Conservation (phyloP, 495 filamentous ascomycete genomes). For the Aspergillus incahuasiensis region DNA sequence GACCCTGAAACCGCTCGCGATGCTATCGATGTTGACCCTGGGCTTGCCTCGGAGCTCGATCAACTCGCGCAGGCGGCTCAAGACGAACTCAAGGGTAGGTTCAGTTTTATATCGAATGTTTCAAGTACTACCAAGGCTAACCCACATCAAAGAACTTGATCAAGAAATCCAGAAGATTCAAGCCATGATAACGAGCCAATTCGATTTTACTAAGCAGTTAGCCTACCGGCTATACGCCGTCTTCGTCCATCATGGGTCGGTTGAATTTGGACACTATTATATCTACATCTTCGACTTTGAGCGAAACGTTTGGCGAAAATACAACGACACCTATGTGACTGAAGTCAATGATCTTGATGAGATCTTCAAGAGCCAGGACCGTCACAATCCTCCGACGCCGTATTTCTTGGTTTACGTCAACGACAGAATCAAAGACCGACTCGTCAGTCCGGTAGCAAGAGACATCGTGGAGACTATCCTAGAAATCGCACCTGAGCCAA, state of each 20-base stretch:
- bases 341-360: conserved; percentile 56
- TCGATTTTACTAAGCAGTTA: conserved; percentile 50
- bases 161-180: conserved; percentile 46
- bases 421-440: conserved; percentile 52
- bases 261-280: conserved; percentile 85
- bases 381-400: conserved; percentile 63
- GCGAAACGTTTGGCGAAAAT: conserved; percentile 78
- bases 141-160: conserved; percentile 35
- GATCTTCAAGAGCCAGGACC: conserved; percentile 62
- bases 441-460: conserved; percentile 59
- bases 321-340: conserved; percentile 83
- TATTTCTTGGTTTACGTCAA: conserved; percentile 87
- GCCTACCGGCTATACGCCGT: conserved; percentile 86
- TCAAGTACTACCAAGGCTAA: conserved; percentile 14
- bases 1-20: conserved; percentile 23
- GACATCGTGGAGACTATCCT: conserved; percentile 28
- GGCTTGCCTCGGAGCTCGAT: conserved; percentile 29
- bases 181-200: conserved; percentile 55
- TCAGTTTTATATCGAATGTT: not conserved
- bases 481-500: conserved; percentile 12
- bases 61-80: conserved; percentile 29
- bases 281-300: conserved; percentile 92
- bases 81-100: conserved; percentile 38
- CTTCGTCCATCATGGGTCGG: conserved; percentile 78
- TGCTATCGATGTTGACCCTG: conserved; percentile 25